Evolutionary conservation across 2,329 filamentous ascomycete species (phyloP).

Genomic region (Nothophoma quercina): DNA sequence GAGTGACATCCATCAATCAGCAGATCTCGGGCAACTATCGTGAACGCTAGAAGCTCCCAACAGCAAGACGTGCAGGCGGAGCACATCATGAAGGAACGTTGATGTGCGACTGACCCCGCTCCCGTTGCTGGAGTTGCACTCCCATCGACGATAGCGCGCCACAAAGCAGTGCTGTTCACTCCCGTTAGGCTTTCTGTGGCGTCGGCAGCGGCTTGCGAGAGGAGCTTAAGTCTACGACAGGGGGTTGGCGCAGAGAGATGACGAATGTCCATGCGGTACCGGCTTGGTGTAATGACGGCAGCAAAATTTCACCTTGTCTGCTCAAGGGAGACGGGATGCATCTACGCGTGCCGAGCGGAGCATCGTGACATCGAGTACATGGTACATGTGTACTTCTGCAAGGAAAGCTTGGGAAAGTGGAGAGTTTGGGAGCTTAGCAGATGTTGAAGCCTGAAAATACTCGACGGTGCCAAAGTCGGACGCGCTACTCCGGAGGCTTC

Average conservation of each 20-base stretch:
- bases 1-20: constrained; percentile 18
- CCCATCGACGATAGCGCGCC: constrained; percentile 24
- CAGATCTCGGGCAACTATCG: constrained; percentile 9
- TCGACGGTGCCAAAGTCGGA: constrained; percentile 5
- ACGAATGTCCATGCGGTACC: constrained; percentile 31
- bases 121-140: constrained; percentile 22
- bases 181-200: constrained; percentile 21
- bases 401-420: constrained; percentile 15
- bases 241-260: constrained; percentile 31
- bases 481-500: constrained; percentile 23
- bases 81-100: constrained; percentile 25
- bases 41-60: constrained; percentile 15
- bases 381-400: constrained; percentile 11
- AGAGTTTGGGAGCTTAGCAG: constrained; percentile 11
- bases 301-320: constrained; percentile 6
- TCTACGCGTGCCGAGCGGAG: constrained; percentile 4
- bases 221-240: constrained; percentile 41
- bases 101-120: constrained; percentile 40
- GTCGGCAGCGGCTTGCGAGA: constrained; percentile 37
- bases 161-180: constrained; percentile 15
- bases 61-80: constrained; percentile 18
- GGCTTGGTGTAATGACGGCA: constrained; percentile 14
- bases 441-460: constrained; percentile 11
- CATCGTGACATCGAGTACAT: constrained; percentile 6
- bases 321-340: constrained; percentile 21